Percentiles rank a stretch among this genome's conserved stretches.
Conservation (phyloP, 331 rosid species). For the Malus hybrid region DNA sequence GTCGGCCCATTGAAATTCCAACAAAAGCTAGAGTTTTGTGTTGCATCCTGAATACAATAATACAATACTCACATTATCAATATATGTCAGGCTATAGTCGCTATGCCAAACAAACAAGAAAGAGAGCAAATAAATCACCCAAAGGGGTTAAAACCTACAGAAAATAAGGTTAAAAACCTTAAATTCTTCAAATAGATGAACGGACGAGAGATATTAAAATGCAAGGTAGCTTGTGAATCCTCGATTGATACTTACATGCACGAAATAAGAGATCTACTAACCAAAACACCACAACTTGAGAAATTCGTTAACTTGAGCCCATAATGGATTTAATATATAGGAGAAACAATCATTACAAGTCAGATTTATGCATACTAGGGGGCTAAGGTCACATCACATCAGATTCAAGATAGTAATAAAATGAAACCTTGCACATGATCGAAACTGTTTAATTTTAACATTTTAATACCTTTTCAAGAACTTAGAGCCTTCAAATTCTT, state of each 20-base stretch:
- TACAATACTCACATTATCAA: constrained; percentile 12
- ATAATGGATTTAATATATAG: not conserved
- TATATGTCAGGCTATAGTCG: not conserved
- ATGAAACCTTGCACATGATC: not conserved
- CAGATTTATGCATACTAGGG: not conserved
- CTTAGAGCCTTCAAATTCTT: constrained; percentile 64
- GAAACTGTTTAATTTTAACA: not conserved
- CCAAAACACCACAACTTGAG: not conserved
- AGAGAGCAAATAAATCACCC: not conserved
- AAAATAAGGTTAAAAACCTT: not conserved
- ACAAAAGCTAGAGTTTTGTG: constrained; percentile 87
- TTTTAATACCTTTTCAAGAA: constrained; percentile 63
- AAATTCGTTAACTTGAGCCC: not conserved
- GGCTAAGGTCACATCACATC: not conserved
- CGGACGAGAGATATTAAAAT: not conserved
- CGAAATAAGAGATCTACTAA: not conserved
- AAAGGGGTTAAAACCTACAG: not conserved
- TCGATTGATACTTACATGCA: not conserved
- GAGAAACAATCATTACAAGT: not conserved
- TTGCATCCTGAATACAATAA: constrained; percentile 64
- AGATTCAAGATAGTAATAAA: not conserved
- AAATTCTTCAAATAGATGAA: not conserved
- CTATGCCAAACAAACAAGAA: not conserved
- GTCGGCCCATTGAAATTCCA: constrained; percentile 96
- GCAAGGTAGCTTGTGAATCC: not conserved